Conservation (phyloP, 257 asterid species). For the Forsythia suspensa region DNA sequence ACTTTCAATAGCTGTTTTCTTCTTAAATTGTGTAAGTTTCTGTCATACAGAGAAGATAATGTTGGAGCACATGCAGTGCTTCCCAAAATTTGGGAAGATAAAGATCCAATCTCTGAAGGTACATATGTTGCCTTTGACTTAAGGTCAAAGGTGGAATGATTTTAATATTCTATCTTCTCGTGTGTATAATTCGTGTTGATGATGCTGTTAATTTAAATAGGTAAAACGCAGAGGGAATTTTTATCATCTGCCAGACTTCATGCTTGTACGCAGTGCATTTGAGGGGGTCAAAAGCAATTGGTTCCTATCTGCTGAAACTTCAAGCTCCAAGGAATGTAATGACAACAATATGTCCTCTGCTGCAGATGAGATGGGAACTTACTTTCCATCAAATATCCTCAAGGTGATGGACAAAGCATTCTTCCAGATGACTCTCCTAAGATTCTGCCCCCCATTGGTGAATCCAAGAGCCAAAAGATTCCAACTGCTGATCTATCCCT, state of each 20-base stretch:
- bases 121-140: slow-evolving; percentile 8
- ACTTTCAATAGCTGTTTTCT: slow-evolving; percentile 4
- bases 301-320: slow-evolving; percentile 53
- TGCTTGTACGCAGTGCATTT: slow-evolving; percentile 56
- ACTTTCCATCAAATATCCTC: slow-evolving; percentile 7
- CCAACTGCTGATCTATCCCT: neutral
- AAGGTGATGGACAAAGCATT: neutral
- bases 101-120: slow-evolving; percentile 59
- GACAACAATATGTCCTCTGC: slow-evolving; percentile 9
- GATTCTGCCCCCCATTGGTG: neutral
- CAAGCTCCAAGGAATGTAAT: slow-evolving; percentile 16
- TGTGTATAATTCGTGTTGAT: slow-evolving; percentile 2
- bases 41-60: slow-evolving; percentile 51
- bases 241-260: slow-evolving; percentile 60
- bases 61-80: slow-evolving; percentile 47
- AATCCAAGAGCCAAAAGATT: slow-evolving; percentile 1
- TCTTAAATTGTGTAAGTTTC: neutral
- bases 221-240: slow-evolving; percentile 45
- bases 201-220: slow-evolving; percentile 32
- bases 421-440: slow-evolving; percentile 19
- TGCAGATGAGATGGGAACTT: slow-evolving; percentile 2
- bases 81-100: slow-evolving; percentile 54
- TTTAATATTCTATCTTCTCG: neutral
- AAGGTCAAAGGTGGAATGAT: neutral
- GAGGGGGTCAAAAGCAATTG: slow-evolving; percentile 32